These are phyloP conservation scores for Xerocomus amazonicus DNA, from an alignment of 1,284 basidiomycete species.

Conservation along the genomic window DNA sequence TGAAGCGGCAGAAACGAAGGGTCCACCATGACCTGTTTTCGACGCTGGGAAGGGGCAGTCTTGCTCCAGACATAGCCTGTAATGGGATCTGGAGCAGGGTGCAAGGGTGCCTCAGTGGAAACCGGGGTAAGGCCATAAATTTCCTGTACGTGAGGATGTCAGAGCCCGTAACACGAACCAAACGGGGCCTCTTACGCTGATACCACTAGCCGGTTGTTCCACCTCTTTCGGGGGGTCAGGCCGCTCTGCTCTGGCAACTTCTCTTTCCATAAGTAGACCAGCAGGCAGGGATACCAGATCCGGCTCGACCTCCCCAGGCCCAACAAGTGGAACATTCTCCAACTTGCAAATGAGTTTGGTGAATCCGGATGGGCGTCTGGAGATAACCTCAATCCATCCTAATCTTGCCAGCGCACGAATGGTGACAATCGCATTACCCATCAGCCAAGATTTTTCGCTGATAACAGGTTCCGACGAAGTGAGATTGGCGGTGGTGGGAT, in stretches of 20 bases:
- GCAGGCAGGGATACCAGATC: constrained; percentile 73
- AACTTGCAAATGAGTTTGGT: constrained; percentile 85
- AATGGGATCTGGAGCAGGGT: constrained; percentile 58
- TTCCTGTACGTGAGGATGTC: constrained; percentile 21
- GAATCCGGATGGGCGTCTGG: constrained; percentile 87
- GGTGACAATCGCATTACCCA: constrained; percentile 86
- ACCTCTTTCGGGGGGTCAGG: constrained; percentile 17
- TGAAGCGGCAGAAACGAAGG: constrained; percentile 88
- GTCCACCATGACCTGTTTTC: constrained; percentile 82
- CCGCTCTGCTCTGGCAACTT: constrained; percentile 35
- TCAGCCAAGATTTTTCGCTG: constrained; percentile 79
- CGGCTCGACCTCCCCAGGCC: constrained; percentile 77
- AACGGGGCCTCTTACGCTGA: constrained; percentile 13
- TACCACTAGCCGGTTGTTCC: constrained; percentile 1
- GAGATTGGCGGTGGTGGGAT: constrained; percentile 36
- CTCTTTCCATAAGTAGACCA: constrained; percentile 69
- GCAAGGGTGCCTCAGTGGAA: constrained; percentile 9
- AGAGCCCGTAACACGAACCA: constrained; percentile 4
- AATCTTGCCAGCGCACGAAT: constrained; percentile 70
- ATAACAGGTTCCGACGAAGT: constrained; percentile 39
- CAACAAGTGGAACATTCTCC: constrained; percentile 86
- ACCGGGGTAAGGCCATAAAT: constrained; percentile 11
- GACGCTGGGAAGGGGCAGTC: constrained; percentile 79
- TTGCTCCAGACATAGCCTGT: constrained; percentile 84
- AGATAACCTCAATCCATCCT: constrained; percentile 90